phyloP scores from a whole-genome alignment of 2,329 filamentous ascomycete genomes.

The Rutstroemia sp. region DNA sequence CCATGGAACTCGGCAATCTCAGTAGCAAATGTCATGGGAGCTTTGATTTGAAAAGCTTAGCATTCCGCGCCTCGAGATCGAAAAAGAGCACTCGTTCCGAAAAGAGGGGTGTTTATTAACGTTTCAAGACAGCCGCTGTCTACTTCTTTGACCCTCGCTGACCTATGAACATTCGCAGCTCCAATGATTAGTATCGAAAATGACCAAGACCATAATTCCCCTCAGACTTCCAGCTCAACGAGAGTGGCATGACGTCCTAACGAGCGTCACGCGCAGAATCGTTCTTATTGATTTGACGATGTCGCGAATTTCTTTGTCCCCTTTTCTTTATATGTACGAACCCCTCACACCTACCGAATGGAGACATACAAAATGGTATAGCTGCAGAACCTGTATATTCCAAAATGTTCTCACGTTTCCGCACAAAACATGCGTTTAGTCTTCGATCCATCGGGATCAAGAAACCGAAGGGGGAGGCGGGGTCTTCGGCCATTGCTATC shows the following conservation, averaged over 20 bases:
- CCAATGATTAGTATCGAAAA: too few relatives aligned
- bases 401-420: neutral
- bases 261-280: neutral
- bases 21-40: too few relatives aligned
- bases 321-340: neutral
- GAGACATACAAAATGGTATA: neutral
- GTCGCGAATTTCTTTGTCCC: neutral
- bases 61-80: too few relatives aligned
- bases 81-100: too few relatives aligned
- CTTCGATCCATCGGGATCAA: conserved; percentile 22
- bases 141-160: too few relatives aligned
- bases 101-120: too few relatives aligned
- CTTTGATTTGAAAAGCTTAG: too few relatives aligned
- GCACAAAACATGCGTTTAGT: neutral
- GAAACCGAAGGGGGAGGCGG: conserved; percentile 44
- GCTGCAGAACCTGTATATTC: neutral
- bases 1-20: too few relatives aligned
- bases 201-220: too few relatives aligned
- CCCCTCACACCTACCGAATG: neutral
- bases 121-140: too few relatives aligned
- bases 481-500: conserved; percentile 54
- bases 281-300: neutral
- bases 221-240: too few relatives aligned
- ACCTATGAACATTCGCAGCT: too few relatives aligned
- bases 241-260: neutral